A percentile compares a stretch with the other conserved stretches of the same genome.
These are phyloP conservation scores for Phaeophleospora eucalypticola DNA, from an alignment of 2,329 filamentous ascomycete species.

Conservation along the genomic window DNA sequence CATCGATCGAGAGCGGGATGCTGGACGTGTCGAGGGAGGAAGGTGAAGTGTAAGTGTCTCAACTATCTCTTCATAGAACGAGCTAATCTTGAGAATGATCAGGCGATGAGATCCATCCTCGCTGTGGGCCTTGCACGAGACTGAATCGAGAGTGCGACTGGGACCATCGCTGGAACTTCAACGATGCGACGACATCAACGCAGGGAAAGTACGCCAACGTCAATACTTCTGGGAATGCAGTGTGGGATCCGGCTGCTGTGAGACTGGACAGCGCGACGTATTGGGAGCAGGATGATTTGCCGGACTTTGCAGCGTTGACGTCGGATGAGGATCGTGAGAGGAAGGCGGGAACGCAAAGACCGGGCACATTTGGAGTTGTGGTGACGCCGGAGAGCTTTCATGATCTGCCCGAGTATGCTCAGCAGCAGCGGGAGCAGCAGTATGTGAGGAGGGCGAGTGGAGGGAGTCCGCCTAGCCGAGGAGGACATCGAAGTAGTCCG, in stretches of 20 bases:
- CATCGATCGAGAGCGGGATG: conserved; percentile 53
- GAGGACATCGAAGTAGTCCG: conserved; percentile 3
- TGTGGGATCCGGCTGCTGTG: conserved; percentile 47
- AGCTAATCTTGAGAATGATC: conserved; percentile 20
- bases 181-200: conserved; percentile 33
- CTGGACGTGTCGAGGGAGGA: conserved; percentile 40
- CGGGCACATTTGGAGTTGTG: conserved; percentile 55
- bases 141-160: conserved; percentile 57
- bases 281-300: conserved; percentile 45
- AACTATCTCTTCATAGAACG: too few relatives aligned
- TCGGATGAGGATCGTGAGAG: conserved; percentile 56
- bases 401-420: conserved; percentile 48
- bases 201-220: conserved; percentile 39
- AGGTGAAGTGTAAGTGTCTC: conserved; percentile 44
- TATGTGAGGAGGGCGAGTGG: conserved; percentile 26
- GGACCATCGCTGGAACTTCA: conserved; percentile 47
- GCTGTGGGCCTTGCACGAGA: conserved; percentile 48
- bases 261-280: conserved; percentile 1
- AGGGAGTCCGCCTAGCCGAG: conserved; percentile 8
- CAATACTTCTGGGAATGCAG: conserved; percentile 47
- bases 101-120: conserved; percentile 9
- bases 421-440: conserved; percentile 24
- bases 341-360: conserved; percentile 49
- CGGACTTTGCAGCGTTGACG: conserved; percentile 50
- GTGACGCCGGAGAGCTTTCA: conserved; percentile 53